Base-by-base conservation (phyloP, 2,329 filamentous ascomycete genomes). In the Penicillium psychrosexuale region DNA sequence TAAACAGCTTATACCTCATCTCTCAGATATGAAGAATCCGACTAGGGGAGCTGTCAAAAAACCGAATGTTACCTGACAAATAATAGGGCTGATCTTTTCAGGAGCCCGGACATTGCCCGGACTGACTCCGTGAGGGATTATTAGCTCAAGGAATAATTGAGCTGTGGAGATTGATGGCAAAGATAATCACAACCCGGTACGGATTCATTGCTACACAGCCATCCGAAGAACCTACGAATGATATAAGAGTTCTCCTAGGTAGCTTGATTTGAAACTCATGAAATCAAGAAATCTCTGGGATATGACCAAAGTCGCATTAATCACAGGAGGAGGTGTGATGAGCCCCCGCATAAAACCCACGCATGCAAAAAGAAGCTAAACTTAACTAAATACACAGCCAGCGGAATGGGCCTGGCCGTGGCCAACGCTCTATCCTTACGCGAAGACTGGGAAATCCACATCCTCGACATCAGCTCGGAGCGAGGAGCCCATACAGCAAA, bases 321-420 rank as follows among this genome's bases (percentile, higher is more conserved):
- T 61, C 15, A 61, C 60, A 19, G 60, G 60, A 13, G 60, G 60
- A 52, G 59, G 59, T 61, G 36, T 28, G 59, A 46, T 52, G 15
- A 31, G 19, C 33, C 19, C n/a, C 27, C 19, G 9, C 33, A 37
- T 42, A 31, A 24, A 15, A 13, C 42, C 1, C 24, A 19, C 24
- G 9, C 15, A 28, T 7, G 8, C 2, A 12, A 22, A 17, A 36
- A 46, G 30, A 13, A 2, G 13, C 31, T 38, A 12, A 38, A 24
- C 8, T 22, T 7, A 47, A 28, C 31, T n/a, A 17, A 17, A 8
- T 38, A 13, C 15, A 13, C 53, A 76, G 75, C 73, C 55, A 72
- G 71, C 58, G 76, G 75, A 39, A 77, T 78, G 66, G 77, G 77
- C 47, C 65, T 79, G 22, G 71, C 72, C 13, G 74, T 77, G 48